A percentile compares a stretch with the other conserved stretches of the same genome.
These are phyloP conservation scores for Fonsecaea multimorphosa DNA, from an alignment of 2,329 filamentous ascomycete genomes.

Conservation along the genomic window DNA sequence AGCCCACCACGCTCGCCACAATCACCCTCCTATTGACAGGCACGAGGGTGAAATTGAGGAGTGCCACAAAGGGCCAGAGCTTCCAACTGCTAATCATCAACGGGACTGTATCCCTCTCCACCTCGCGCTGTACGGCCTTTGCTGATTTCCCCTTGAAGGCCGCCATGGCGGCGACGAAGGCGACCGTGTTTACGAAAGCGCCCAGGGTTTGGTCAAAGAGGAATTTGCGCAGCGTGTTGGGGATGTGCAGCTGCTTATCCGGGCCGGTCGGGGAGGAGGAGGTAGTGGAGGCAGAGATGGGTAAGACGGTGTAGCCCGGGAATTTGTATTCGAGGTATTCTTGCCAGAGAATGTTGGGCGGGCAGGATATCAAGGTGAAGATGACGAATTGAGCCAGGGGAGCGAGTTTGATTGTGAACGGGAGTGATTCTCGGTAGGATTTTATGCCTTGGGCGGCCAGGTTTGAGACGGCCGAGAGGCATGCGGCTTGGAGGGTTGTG, in stretches of 20 bases:
- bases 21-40: slow-evolving; percentile 46
- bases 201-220: slow-evolving; percentile 64
- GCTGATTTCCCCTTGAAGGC: slow-evolving; percentile 51
- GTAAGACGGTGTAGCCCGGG: slow-evolving; percentile 58
- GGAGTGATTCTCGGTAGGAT: slow-evolving; percentile 55
- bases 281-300: slow-evolving; percentile 1
- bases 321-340: slow-evolving; percentile 75
- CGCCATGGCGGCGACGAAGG: slow-evolving; percentile 63
- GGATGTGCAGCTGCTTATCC: slow-evolving; percentile 46
- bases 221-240: slow-evolving; percentile 63
- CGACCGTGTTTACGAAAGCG: slow-evolving; percentile 61
- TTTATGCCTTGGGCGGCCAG: slow-evolving; percentile 73
- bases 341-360: slow-evolving; percentile 89
- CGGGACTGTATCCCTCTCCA: slow-evolving; percentile 48
- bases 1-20: slow-evolving; percentile 46
- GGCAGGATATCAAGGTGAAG: slow-evolving; percentile 74
- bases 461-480: slow-evolving; percentile 72
- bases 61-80: slow-evolving; percentile 49
- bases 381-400: slow-evolving; percentile 78
- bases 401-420: slow-evolving; percentile 62
- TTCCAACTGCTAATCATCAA: slow-evolving; percentile 49
- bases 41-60: slow-evolving; percentile 48
- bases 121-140: slow-evolving; percentile 44
- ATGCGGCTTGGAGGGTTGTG: slow-evolving; percentile 69
- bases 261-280: slow-evolving; percentile 10